Evolutionary conservation across 2,329 filamentous ascomycete genomes (phyloP).

Genomic region (Calonectria henricotiae): DNA sequence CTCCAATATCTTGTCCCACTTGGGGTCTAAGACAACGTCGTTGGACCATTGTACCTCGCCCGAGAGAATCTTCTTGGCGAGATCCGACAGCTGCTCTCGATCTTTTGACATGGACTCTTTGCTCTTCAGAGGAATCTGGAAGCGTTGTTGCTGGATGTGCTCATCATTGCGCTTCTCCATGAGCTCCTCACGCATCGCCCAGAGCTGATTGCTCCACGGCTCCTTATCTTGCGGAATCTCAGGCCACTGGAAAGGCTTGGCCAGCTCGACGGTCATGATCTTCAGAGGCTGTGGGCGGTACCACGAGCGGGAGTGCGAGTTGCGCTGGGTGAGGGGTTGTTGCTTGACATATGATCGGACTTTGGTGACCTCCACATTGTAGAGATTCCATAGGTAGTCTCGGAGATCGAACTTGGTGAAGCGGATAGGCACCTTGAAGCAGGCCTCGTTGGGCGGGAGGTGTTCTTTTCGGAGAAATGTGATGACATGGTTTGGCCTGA

Average conservation of each 20-base stretch:
- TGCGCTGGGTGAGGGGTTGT: constrained; percentile 70
- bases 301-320: constrained; percentile 69
- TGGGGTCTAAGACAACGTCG: constrained; percentile 63
- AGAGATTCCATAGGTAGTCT: constrained; percentile 93
- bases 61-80: constrained; percentile 76
- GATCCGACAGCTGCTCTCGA: constrained; percentile 70
- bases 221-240: constrained; percentile 75
- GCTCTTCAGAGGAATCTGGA: constrained; percentile 61
- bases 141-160: constrained; percentile 55
- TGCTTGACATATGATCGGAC: constrained; percentile 86
- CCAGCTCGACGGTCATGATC: constrained; percentile 95
- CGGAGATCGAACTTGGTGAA: constrained; percentile 98
- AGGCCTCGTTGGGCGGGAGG: constrained; percentile 85
- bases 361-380: constrained; percentile 80
- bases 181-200: constrained; percentile 68
- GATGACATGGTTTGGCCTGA: constrained; percentile 86
- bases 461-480: constrained; percentile 82
- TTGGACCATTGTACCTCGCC: constrained; percentile 76
- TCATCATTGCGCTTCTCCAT: constrained; percentile 61
- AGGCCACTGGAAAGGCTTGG: constrained; percentile 91
- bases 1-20: constrained; percentile 61
- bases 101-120: constrained; percentile 61
- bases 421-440: constrained; percentile 90
- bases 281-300: constrained; percentile 84
- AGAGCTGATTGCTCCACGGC: constrained; percentile 77